phyloP scores from a whole-genome alignment of 139 green algal species.

The Choricystis sp. region DNA sequence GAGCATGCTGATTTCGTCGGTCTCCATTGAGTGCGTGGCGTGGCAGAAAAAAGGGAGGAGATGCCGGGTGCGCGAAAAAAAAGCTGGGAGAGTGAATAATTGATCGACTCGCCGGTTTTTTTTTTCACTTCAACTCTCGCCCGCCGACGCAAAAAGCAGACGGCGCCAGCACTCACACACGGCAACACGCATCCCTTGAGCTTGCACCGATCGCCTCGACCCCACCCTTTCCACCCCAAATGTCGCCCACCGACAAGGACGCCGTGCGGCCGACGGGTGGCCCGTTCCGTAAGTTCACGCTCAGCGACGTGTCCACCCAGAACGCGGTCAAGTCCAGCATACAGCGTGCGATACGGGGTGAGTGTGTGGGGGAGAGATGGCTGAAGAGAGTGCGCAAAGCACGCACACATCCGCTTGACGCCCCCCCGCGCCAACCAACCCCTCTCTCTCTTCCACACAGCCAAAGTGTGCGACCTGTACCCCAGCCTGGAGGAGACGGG shows the following conservation, averaged over 20 bases:
- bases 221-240: too few relatives aligned
- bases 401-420: background rate
- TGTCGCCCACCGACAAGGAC: background rate
- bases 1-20: background rate
- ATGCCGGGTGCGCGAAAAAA: too few relatives aligned
- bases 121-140: too few relatives aligned
- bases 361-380: slow-evolving; percentile 1
- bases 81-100: too few relatives aligned
- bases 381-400: background rate
- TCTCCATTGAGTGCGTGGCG: slow-evolving; percentile 2
- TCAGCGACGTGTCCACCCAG: slow-evolving; percentile 20
- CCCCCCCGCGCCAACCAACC: background rate
- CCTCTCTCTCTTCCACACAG: slow-evolving; percentile 30
- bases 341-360: slow-evolving; percentile 62
- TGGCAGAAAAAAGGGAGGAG: too few relatives aligned
- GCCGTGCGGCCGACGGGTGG: too few relatives aligned
- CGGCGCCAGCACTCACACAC: background rate
- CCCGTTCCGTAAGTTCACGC: slow-evolving; percentile 11
- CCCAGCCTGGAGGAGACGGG: slow-evolving; percentile 60
- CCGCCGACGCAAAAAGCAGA: too few relatives aligned
- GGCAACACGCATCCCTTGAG: too few relatives aligned
- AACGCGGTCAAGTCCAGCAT: slow-evolving; percentile 78
- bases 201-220: too few relatives aligned
- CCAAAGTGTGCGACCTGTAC: slow-evolving; percentile 69
- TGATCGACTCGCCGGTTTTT: too few relatives aligned